A percentile compares a stretch with the other conserved stretches of the same genome.
phyloP scores from a whole-genome alignment of 257 asterid species.

The Nicotiana tomentosiformis region DNA sequence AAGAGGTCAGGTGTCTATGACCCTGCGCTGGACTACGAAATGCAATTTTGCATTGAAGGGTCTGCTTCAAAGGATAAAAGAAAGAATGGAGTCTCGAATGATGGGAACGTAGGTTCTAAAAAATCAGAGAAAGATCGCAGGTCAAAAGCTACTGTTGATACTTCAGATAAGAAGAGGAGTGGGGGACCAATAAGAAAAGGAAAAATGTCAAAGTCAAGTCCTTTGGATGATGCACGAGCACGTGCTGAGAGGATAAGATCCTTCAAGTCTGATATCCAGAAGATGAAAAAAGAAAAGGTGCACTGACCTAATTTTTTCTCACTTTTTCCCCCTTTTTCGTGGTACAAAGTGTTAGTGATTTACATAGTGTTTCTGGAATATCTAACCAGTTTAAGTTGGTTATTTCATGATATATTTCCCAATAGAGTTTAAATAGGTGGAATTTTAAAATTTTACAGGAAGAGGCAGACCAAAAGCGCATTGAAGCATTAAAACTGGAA shows the following conservation, averaged over 20 bases:
- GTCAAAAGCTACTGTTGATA: constrained; percentile 43
- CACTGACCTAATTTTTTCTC: constrained; percentile 4
- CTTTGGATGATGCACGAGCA: constrained; percentile 83
- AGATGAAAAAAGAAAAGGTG: constrained; percentile 90
- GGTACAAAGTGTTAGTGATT: not conserved
- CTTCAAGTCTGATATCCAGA: constrained; percentile 85
- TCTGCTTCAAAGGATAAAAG: constrained; percentile 32
- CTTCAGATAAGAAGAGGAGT: constrained; percentile 49
- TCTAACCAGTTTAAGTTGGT: not conserved
- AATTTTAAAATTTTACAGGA: constrained; percentile 44
- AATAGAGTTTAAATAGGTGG: not conserved
- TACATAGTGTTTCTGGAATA: not conserved
- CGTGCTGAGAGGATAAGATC: constrained; percentile 92
- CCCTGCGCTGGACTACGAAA: constrained; percentile 69
- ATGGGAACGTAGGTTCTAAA: constrained; percentile 36
- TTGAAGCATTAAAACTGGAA: constrained; percentile 72
- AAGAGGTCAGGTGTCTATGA: constrained; percentile 48
- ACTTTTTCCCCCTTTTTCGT: not conserved
- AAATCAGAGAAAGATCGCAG: constrained; percentile 55
- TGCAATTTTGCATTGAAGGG: constrained; percentile 56
- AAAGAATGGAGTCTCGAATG: constrained; percentile 26
- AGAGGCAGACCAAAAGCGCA: constrained; percentile 59
- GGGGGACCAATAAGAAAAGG: constrained; percentile 78
- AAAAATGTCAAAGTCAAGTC: constrained; percentile 59
- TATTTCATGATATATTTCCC: not conserved